Evolutionary conservation across 257 asterid genomes (phyloP).

Genomic region (Plectranthus barbatus): DNA sequence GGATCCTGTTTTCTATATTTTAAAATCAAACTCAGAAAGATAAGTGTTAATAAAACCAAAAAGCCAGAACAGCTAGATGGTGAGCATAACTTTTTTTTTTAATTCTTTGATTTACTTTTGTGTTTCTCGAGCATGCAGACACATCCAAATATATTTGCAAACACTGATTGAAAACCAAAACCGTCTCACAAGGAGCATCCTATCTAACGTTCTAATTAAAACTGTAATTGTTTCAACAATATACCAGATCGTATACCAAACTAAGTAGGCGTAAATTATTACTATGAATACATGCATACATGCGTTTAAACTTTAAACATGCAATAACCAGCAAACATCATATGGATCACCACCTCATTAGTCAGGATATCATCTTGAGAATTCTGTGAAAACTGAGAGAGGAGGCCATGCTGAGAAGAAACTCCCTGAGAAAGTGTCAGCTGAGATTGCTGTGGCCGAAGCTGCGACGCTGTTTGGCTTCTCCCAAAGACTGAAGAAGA

Average conservation of each 20-base stretch:
- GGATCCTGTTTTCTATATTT: slow-evolving; percentile 53
- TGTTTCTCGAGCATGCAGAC: neutral
- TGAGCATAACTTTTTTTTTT: neutral
- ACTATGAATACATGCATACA: slow-evolving; percentile 1
- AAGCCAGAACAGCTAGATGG: neutral
- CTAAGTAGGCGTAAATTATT: no score
- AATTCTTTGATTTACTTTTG: neutral
- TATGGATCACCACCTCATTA: slow-evolving; percentile 41
- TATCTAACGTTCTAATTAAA: neutral
- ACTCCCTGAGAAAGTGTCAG: slow-evolving; percentile 70
- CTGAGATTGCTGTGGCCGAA: slow-evolving; percentile 56
- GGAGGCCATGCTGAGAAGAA: slow-evolving; percentile 75
- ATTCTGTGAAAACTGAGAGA: slow-evolving; percentile 83
- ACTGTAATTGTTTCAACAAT: neutral
- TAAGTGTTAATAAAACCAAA: slow-evolving; percentile 9
- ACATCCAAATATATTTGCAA: neutral
- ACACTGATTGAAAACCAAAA: neutral
- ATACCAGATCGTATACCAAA: no score
- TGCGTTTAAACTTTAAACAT: neutral
- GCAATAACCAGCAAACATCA: neutral
- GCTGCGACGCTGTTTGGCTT: slow-evolving; percentile 40
- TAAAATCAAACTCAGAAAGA: slow-evolving; percentile 17
- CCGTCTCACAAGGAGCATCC: neutral
- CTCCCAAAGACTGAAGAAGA: slow-evolving; percentile 49
- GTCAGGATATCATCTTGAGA: slow-evolving; percentile 65